Conservation (phyloP, 2,329 filamentous ascomycete species). For the Thelonectria olida region DNA sequence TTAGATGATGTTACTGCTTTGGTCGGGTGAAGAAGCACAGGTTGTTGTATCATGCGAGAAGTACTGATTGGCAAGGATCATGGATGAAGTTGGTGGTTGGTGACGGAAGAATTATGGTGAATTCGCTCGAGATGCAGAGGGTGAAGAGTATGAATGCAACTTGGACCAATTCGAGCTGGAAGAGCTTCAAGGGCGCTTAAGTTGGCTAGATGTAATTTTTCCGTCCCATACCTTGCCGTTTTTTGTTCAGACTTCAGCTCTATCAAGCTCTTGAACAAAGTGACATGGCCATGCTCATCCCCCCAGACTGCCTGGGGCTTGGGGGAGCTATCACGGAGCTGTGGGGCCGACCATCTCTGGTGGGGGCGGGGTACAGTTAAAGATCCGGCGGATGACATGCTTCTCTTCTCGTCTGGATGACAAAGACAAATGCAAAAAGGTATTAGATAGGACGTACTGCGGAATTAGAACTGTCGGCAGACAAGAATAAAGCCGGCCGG, state of each 20-base stretch:
- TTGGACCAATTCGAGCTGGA: neutral
- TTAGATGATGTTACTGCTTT: conserved; percentile 10
- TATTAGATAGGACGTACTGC: too few species aligned
- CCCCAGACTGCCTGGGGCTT: too few species aligned
- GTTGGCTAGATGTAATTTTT: neutral
- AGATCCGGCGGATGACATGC: neutral
- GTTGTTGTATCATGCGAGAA: neutral
- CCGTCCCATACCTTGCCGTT: neutral
- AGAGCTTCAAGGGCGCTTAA: neutral
- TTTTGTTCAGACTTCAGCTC: neutral
- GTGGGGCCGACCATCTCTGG: conserved; percentile 24
- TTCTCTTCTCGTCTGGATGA: neutral
- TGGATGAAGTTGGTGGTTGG: too few species aligned
- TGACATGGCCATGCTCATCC: neutral
- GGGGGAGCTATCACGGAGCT: neutral
- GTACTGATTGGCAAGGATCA: neutral
- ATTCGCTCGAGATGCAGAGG: neutral
- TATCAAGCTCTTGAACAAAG: neutral
- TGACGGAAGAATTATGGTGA: conserved; percentile 4
- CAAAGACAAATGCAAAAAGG: neutral
- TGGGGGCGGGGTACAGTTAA: conserved; percentile 20
- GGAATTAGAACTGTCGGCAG: neutral
- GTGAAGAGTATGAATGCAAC: neutral
- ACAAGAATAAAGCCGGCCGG: conserved; percentile 3
- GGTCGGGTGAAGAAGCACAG: conserved; percentile 2